Conservation (phyloP, 805 yeast species). For the Wickerhamomyces rabaulensis region DNA sequence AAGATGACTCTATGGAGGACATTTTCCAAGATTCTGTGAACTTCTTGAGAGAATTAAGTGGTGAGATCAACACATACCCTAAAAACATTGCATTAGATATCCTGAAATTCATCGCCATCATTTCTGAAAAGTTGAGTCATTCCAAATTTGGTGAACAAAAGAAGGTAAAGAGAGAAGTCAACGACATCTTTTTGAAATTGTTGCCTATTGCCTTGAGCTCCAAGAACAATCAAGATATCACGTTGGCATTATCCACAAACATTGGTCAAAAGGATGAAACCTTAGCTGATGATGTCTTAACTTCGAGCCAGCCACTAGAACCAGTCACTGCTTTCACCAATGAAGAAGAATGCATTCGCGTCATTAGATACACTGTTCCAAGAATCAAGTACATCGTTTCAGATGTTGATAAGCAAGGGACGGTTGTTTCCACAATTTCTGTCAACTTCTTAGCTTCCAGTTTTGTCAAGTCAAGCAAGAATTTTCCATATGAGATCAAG, state of each 20-base stretch:
- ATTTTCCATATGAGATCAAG: slow-evolving; percentile 34
- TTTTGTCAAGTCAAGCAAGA: slow-evolving; percentile 36
- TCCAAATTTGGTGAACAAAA: slow-evolving; percentile 59
- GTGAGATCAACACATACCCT: slow-evolving; percentile 36
- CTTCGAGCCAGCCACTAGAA: slow-evolving; percentile 4
- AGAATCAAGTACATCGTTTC: slow-evolving; percentile 22
- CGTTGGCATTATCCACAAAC: slow-evolving; percentile 9
- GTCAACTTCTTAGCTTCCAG: slow-evolving; percentile 49
- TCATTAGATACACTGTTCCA: slow-evolving; percentile 34
- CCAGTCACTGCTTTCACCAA: slow-evolving; percentile 9
- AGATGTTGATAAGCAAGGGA: slow-evolving; percentile 58
- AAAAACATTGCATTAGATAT: slow-evolving; percentile 48
- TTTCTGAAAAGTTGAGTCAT: slow-evolving; percentile 52
- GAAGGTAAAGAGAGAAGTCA: slow-evolving; percentile 50
- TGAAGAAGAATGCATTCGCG: slow-evolving; percentile 39
- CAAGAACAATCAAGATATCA: slow-evolving; percentile 12
- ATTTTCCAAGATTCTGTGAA: slow-evolving; percentile 55
- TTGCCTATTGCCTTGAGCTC: slow-evolving; percentile 27
- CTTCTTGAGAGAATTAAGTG: slow-evolving; percentile 56
- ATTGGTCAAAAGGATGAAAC: slow-evolving; percentile 7
- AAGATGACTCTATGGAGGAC: slow-evolving; percentile 74
- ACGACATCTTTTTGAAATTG: slow-evolving; percentile 38
- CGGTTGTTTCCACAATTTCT: slow-evolving; percentile 46
- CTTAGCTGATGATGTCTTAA: slow-evolving; percentile 5
- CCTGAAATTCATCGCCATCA: slow-evolving; percentile 44